phyloP scores from a whole-genome alignment of 169 alveolate genomes.

The Plasmodium reichenowi region DNA sequence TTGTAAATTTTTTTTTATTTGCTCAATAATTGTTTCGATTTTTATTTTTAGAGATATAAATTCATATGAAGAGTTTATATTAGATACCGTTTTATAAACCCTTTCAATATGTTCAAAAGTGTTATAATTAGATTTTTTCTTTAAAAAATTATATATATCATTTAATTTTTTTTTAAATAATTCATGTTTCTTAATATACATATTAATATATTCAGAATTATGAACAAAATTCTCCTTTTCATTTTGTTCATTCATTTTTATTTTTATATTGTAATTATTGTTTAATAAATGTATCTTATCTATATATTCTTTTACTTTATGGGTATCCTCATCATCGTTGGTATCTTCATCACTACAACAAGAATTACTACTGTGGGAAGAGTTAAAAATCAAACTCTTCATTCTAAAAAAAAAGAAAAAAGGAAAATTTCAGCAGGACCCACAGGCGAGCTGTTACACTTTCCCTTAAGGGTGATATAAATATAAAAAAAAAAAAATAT shows the following conservation, averaged over 20 bases:
- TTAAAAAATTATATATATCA: conserved; percentile 46
- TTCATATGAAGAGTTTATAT: conserved; percentile 52
- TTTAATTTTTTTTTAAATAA: conserved; percentile 32
- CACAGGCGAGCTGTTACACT: neutral
- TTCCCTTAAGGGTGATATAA: too few species aligned
- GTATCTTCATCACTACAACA: conserved; percentile 9
- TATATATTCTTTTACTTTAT: conserved; percentile 29
- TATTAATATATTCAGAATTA: conserved; percentile 60
- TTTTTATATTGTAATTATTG: conserved; percentile 43
- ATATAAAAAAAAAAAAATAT: too few species aligned
- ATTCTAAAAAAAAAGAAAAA: neutral
- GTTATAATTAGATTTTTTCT: conserved; percentile 68
- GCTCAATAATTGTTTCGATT: conserved; percentile 16
- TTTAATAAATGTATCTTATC: conserved; percentile 54
- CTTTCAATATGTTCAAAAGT: conserved; percentile 50
- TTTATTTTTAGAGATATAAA: conserved; percentile 43
- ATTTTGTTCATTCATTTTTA: conserved; percentile 46
- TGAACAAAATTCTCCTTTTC: conserved; percentile 54
- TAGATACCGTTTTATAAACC: conserved; percentile 43
- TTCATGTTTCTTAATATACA: conserved; percentile 50
- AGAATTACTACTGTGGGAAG: neutral
- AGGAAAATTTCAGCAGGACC: neutral
- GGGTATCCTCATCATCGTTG: conserved; percentile 11
- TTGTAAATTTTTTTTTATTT: conserved; percentile 24
- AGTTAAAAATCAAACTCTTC: neutral